Evolutionary conservation across 2,329 filamentous ascomycete genomes (phyloP).

Genomic region (Aspergillus caelatus): DNA sequence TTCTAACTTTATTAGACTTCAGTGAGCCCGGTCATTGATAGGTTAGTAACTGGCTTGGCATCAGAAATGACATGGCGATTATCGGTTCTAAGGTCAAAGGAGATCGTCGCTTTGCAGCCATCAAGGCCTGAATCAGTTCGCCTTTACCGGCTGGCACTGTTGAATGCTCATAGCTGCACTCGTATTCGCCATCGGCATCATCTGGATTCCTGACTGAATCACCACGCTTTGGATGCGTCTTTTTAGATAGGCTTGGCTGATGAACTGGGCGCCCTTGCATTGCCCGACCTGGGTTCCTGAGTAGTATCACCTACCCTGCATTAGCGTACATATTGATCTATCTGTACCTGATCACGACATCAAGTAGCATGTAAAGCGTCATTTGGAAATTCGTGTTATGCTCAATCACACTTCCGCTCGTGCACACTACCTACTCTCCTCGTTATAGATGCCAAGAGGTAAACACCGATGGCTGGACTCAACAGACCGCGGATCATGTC

Average conservation of each 20-base stretch:
- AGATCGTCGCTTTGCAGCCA: not conserved
- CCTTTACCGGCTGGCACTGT: not conserved
- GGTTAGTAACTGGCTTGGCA: not conserved
- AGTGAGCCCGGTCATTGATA: not conserved
- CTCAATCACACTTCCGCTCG: not conserved
- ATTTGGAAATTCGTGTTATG: not conserved
- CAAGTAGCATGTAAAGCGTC: not conserved
- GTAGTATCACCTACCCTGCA: not conserved
- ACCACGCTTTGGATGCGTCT: not conserved
- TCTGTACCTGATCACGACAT: constrained; percentile 1
- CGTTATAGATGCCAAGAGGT: not conserved
- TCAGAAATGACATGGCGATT: not conserved
- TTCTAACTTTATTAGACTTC: not conserved
- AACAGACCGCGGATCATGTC: not conserved
- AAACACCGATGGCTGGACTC: not conserved
- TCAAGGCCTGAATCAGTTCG: not conserved
- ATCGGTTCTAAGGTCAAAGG: not conserved
- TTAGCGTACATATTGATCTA: not conserved
- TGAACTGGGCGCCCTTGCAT: not conserved
- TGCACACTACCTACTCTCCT: not conserved
- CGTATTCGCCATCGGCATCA: not conserved
- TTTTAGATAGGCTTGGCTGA: not conserved
- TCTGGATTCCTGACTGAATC: not conserved
- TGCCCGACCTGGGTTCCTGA: not conserved
- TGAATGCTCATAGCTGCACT: not conserved